Percentiles rank a stretch among this genome's conserved stretches.
These are phyloP conservation scores for Ilyonectria robusta DNA, from an alignment of 2,329 filamentous ascomycete species.

Conservation along the genomic window DNA sequence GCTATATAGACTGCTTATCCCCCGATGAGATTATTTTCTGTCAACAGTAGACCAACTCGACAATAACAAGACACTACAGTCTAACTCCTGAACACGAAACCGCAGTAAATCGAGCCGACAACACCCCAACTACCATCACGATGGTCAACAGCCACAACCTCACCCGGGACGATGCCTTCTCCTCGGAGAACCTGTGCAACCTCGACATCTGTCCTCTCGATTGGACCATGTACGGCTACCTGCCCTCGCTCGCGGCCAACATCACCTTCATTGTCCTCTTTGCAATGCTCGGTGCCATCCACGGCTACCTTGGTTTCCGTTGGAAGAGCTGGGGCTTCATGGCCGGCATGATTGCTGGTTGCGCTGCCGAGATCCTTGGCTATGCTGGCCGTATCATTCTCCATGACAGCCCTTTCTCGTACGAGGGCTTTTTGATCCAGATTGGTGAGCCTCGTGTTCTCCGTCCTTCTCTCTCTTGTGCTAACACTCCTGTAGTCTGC, in stretches of 20 bases:
- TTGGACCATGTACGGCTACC: constrained; percentile 67
- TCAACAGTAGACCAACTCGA: background rate
- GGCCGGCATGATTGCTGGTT: constrained; percentile 68
- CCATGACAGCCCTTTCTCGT: constrained; percentile 70
- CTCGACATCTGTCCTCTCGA: constrained; percentile 63
- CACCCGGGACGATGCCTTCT: constrained; percentile 54
- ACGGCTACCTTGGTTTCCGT: constrained; percentile 59
- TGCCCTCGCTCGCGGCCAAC: constrained; percentile 68
- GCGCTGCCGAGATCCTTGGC: constrained; percentile 71
- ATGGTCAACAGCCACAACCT: constrained; percentile 33
- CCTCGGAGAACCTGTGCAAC: constrained; percentile 61
- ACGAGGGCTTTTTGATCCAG: constrained; percentile 74
- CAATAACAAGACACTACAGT: background rate
- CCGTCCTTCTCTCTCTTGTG: background rate
- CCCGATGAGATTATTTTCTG: background rate
- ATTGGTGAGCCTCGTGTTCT: constrained; percentile 62
- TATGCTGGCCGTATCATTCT: constrained; percentile 73
- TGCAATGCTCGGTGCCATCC: constrained; percentile 54
- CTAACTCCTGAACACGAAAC: background rate
- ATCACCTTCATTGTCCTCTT: constrained; percentile 66
- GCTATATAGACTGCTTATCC: background rate
- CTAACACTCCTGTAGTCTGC: constrained; percentile 58
- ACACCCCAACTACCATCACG: background rate
- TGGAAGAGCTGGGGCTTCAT: constrained; percentile 66
- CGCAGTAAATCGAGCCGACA: background rate